phyloP scores from a whole-genome alignment of 257 asterid species.

The Solanum virginianum region DNA sequence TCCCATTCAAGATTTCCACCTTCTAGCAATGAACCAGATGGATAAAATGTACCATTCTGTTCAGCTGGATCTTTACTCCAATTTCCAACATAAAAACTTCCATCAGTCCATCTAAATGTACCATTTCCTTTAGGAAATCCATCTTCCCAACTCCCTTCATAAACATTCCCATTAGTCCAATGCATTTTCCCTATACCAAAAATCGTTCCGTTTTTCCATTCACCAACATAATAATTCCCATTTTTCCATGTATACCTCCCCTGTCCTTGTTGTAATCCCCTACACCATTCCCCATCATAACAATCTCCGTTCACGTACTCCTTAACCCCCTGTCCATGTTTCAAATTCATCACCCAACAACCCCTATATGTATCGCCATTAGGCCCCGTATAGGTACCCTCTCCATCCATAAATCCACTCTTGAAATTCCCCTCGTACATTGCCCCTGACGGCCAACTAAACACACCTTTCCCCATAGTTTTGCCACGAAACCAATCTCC shows the following conservation, averaged over 20 bases:
- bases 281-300: slow-evolving; percentile 83
- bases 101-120: slow-evolving; percentile 56
- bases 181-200: slow-evolving; percentile 51
- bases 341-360: slow-evolving; percentile 77
- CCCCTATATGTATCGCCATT: slow-evolving; percentile 50
- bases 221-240: slow-evolving; percentile 61
- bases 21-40: slow-evolving; percentile 35
- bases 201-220: slow-evolving; percentile 65
- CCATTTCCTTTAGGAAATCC: slow-evolving; percentile 77
- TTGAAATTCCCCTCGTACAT: slow-evolving; percentile 72
- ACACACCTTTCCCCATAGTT: slow-evolving; percentile 64
- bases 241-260: slow-evolving; percentile 75
- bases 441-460: slow-evolving; percentile 88
- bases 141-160: slow-evolving; percentile 83
- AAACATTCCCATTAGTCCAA: slow-evolving; percentile 55
- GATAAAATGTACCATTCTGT: slow-evolving; percentile 68
- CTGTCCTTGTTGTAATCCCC: slow-evolving; percentile 65
- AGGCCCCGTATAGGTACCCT: slow-evolving; percentile 58
- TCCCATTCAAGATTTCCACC: slow-evolving; percentile 73
- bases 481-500: slow-evolving; percentile 89
- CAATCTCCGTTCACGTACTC: slow-evolving; percentile 55
- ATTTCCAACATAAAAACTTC: slow-evolving; percentile 66
- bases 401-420: slow-evolving; percentile 93
- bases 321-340: slow-evolving; percentile 60
- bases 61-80: slow-evolving; percentile 71